A percentile compares a stretch with the other conserved stretches of the same genome.
These are phyloP conservation scores for Bjerkandera adusta DNA, from an alignment of 1,284 basidiomycete genomes.

Conservation along the genomic window DNA sequence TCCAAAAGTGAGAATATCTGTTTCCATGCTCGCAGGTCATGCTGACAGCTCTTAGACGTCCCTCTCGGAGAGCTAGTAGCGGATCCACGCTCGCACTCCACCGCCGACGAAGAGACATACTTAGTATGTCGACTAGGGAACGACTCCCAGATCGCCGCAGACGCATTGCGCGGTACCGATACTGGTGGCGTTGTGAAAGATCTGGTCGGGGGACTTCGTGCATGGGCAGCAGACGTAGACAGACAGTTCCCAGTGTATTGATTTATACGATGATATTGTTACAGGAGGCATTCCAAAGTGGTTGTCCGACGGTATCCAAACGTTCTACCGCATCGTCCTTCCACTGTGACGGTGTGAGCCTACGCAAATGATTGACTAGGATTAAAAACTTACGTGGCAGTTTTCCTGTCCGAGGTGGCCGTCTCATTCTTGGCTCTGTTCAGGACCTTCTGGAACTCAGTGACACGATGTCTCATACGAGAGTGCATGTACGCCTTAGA, in stretches of 20 bases:
- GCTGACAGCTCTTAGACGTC: slow-evolving; percentile 48
- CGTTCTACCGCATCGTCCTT: slow-evolving; percentile 12
- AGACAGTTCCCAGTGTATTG: slow-evolving; percentile 77
- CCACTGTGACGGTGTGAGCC: slow-evolving; percentile 9
- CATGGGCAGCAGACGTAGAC: slow-evolving; percentile 77
- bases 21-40: not conserved
- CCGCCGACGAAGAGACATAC: slow-evolving; percentile 31
- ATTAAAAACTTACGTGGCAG: slow-evolving; percentile 68
- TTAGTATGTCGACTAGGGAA: slow-evolving; percentile 90
- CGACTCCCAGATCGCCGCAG: slow-evolving; percentile 87
- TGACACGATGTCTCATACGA: slow-evolving; percentile 91
- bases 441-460: slow-evolving; percentile 96
- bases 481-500: slow-evolving; percentile 99
- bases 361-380: not conserved
- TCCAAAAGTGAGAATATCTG: slow-evolving; percentile 63
- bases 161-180: slow-evolving; percentile 54
- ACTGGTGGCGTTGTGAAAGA: slow-evolving; percentile 51
- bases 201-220: slow-evolving; percentile 75
- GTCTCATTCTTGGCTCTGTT: slow-evolving; percentile 98
- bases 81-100: slow-evolving; percentile 40
- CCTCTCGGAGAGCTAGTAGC: slow-evolving; percentile 63
- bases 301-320: not conserved
- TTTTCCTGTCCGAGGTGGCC: slow-evolving; percentile 85
- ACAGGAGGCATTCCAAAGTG: not conserved
- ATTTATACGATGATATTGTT: slow-evolving; percentile 18